Evolutionary conservation across 2,329 filamentous ascomycete genomes (phyloP).

Genomic region (Penicillium oxalicum): DNA sequence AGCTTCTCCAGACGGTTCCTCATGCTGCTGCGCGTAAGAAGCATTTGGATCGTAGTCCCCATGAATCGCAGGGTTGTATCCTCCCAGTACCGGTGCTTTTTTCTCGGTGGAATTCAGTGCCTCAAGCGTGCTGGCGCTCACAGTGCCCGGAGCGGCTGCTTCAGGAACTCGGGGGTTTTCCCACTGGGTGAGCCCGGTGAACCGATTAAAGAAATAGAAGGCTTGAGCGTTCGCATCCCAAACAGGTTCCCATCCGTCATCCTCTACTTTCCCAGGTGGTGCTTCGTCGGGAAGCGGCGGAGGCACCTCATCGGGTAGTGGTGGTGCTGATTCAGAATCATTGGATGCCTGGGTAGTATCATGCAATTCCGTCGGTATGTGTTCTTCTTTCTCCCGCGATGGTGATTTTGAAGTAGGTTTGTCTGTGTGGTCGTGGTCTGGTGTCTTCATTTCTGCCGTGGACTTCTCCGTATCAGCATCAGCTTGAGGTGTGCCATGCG

Average conservation of each 20-base stretch:
- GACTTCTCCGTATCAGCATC: constrained; percentile 52
- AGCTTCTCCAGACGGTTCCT: constrained; percentile 27
- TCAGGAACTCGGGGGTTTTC: constrained; percentile 73
- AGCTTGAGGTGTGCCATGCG: constrained; percentile 80
- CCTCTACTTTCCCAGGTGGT: constrained; percentile 40
- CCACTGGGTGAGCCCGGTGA: constrained; percentile 71
- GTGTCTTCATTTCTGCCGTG: constrained; percentile 10
- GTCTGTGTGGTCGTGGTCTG: constrained; percentile 11
- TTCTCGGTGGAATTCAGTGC: constrained; percentile 27
- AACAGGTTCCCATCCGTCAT: constrained; percentile 72
- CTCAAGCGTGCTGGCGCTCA: constrained; percentile 22
- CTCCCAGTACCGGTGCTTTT: constrained; percentile 51
- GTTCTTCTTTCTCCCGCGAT: constrained; percentile 2
- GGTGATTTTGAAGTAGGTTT: constrained; percentile 43
- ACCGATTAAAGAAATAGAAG: constrained; percentile 81
- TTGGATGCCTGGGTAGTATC: constrained; percentile 16
- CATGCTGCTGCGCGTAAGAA: constrained; percentile 70
- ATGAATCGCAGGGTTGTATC: constrained; percentile 94
- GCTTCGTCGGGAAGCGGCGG: constrained; percentile 51
- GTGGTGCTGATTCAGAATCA: constrained; percentile 28
- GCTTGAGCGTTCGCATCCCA: constrained; percentile 65
- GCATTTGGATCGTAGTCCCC: constrained; percentile 94
- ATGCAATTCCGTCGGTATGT: neutral
- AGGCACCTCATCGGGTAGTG: constrained; percentile 40
- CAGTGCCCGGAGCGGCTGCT: constrained; percentile 27